Percentiles rank a stretch among this genome's conserved stretches.
These are phyloP conservation scores for Mayamaea pseudoterrestris DNA, from an alignment of 108 stramenopile species.

Conservation along the genomic window DNA sequence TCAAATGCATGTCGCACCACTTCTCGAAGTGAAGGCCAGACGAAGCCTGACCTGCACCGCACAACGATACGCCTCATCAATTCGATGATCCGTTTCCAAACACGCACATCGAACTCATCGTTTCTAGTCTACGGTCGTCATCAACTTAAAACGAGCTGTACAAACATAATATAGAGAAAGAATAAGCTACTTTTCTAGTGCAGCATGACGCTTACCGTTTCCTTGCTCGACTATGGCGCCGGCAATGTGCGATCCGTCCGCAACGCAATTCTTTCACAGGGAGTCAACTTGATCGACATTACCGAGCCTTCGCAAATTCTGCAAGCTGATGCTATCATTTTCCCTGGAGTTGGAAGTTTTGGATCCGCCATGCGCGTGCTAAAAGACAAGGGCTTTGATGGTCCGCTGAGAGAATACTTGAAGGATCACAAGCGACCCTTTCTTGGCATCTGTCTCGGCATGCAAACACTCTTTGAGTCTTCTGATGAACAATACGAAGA, in stretches of 20 bases:
- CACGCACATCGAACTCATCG: too few species aligned
- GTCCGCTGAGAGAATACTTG: constrained; percentile 74
- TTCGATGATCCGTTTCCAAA: too few species aligned
- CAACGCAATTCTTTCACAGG: constrained; percentile 82
- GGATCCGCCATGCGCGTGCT: constrained; percentile 71
- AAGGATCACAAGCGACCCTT: constrained; percentile 64
- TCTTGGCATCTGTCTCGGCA: constrained; percentile 97
- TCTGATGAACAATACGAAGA: constrained; percentile 74
- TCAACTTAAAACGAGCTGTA: too few species aligned
- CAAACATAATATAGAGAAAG: too few species aligned
- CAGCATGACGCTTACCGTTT: constrained; percentile 67
- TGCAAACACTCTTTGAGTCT: constrained; percentile 94
- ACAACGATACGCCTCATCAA: too few species aligned
- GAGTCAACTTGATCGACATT: constrained; percentile 78
- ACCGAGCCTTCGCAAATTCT: constrained; percentile 71
- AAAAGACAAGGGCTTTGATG: constrained; percentile 59
- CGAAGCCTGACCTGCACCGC: too few species aligned
- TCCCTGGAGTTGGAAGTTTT: constrained; percentile 90
- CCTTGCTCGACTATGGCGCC: constrained; percentile 96
- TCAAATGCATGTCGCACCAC: too few species aligned
- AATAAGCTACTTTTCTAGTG: too few species aligned
- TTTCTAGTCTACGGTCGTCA: too few species aligned
- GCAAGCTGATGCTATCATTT: constrained; percentile 80
- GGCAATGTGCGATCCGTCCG: constrained; percentile 92
- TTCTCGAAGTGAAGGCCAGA: too few species aligned